Conservation (phyloP, 208 protist genomes). For the Trypanosoma theileri region DNA sequence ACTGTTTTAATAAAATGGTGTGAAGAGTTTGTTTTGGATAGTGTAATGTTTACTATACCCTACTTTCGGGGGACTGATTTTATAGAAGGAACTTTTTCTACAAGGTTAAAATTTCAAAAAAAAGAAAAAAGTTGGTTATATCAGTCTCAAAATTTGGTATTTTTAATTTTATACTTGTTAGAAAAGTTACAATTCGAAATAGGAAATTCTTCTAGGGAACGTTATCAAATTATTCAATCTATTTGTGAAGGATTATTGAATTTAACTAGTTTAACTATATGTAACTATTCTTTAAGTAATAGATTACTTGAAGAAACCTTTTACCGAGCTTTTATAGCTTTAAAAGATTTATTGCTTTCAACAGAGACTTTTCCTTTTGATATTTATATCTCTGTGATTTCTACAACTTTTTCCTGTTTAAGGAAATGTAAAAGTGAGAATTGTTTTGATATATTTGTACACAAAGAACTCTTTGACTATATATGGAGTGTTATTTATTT, state of each 20-base stretch:
- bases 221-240: conserved; percentile 10
- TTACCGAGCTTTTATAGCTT: conserved; percentile 15
- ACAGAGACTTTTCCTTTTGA: conserved; percentile 13
- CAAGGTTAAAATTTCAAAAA: not conserved
- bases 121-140: not conserved
- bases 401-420: conserved; percentile 9
- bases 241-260: conserved; percentile 8
- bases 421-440: not conserved
- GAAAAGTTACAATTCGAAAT: not conserved
- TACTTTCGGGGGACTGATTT: conserved; percentile 5
- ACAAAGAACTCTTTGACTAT: conserved; percentile 20
- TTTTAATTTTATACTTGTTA: conserved; percentile 2
- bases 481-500: conserved; percentile 31
- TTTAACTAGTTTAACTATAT: not conserved
- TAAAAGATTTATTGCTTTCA: conserved; percentile 19
- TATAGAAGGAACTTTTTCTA: conserved; percentile 12
- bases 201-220: not conserved
- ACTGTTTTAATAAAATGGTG: conserved; percentile 18
- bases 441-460: conserved; percentile 23
- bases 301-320: conserved; percentile 18
- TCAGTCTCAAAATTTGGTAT: not conserved
- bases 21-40: conserved; percentile 4
- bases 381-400: conserved; percentile 14
- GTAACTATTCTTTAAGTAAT: not conserved
- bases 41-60: not conserved